Evolutionary conservation across 148 eudicot genomes (phyloP).

Genomic region (Silene latifolia): DNA sequence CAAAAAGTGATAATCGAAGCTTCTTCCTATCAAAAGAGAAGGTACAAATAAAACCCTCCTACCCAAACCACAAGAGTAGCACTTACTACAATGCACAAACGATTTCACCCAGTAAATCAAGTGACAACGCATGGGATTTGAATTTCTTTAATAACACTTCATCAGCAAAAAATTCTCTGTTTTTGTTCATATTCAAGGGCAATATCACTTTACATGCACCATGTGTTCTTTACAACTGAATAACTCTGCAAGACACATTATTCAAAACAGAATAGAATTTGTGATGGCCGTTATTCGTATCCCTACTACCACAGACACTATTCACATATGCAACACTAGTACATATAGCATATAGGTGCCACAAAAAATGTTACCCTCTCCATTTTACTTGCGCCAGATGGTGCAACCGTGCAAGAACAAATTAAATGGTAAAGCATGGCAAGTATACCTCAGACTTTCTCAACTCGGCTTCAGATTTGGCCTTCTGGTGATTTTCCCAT

Average conservation of each 20-base stretch:
- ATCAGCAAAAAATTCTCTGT: no score
- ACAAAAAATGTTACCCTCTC: not conserved
- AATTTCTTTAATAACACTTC: no score
- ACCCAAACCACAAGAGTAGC: no score
- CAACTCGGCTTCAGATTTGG: slow-evolving; percentile 62
- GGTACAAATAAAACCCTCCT: no score
- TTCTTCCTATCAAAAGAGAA: no score
- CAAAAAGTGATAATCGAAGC: no score
- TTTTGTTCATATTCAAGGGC: no score
- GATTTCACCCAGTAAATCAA: no score
- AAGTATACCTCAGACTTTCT: slow-evolving; percentile 51
- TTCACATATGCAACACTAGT: not conserved
- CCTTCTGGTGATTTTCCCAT: slow-evolving; percentile 72
- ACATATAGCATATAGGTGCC: no score
- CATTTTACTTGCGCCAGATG: not conserved
- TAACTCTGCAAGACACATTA: no score
- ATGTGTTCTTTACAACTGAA: not conserved
- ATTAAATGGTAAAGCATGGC: not conserved
- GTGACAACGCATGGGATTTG: no score
- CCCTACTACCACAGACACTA: not conserved
- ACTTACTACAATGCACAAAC: no score
- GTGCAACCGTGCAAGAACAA: not conserved
- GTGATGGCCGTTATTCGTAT: not conserved
- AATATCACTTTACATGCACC: not conserved
- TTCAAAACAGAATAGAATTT: not conserved